Evolutionary conservation across 495 filamentous ascomycete genomes (phyloP).

Genomic region (Talaromyces borbonicus): DNA sequence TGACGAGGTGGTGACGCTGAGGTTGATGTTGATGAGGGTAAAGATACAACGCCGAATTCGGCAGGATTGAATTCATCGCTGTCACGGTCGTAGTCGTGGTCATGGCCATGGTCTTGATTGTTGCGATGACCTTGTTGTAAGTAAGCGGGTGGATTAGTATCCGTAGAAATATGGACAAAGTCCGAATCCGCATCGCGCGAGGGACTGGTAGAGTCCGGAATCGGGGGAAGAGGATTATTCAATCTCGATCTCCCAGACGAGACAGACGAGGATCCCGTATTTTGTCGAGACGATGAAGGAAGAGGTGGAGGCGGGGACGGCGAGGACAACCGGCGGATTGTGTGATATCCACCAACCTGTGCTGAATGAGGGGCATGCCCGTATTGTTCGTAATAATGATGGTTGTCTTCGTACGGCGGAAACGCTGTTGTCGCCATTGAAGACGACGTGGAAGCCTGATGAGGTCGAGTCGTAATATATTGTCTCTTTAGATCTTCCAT

Average conservation of each 20-base stretch:
- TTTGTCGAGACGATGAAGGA: background rate
- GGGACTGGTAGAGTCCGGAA: conserved; percentile 16
- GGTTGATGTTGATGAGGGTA: conserved; percentile 12
- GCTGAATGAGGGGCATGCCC: background rate
- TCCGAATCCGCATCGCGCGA: background rate
- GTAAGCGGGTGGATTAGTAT: background rate
- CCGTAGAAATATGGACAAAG: background rate
- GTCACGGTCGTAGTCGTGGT: background rate
- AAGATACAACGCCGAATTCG: conserved; percentile 15
- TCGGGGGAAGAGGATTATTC: conserved; percentile 19
- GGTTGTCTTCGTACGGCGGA: conserved; percentile 26
- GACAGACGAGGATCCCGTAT: background rate
- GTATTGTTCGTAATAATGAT: conserved; percentile 8
- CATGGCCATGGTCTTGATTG: background rate
- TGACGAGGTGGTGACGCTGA: background rate
- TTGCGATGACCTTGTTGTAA: background rate
- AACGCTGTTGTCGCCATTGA: conserved; percentile 24
- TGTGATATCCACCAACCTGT: conserved; percentile 1
- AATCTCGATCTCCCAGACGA: background rate
- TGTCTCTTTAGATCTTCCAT: conserved; percentile 9
- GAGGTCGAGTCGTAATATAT: conserved; percentile 13
- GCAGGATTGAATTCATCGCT: conserved; percentile 4
- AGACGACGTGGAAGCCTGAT: conserved; percentile 18
- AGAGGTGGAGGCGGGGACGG: background rate
- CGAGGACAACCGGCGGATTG: conserved; percentile 5